Conservation (phyloP, 805 yeast species). For the Huiozyma sinensis region DNA sequence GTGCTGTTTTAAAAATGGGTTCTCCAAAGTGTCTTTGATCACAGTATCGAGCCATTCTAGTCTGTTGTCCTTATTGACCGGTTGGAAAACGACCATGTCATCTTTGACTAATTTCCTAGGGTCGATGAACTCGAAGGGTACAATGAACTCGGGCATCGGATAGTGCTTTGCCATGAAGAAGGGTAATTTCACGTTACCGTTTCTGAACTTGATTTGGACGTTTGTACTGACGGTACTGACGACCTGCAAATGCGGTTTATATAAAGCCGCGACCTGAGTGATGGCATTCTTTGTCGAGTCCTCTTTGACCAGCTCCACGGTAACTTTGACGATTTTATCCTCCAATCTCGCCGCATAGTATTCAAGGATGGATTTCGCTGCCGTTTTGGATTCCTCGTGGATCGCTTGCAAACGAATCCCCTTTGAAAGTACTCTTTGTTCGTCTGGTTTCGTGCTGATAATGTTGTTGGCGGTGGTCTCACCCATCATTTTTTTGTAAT, state of each 20-base stretch:
- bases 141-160: conserved; percentile 20
- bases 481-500: neutral
- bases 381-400: conserved; percentile 18
- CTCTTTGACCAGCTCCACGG: conserved; percentile 24
- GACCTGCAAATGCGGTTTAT: conserved; percentile 23
- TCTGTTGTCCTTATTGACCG: conserved; percentile 3
- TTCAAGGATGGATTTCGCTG: conserved; percentile 15
- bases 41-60: conserved; percentile 9
- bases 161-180: conserved; percentile 24
- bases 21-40: conserved; percentile 13
- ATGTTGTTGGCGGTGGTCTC: neutral
- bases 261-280: conserved; percentile 16
- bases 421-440: conserved; percentile 1
- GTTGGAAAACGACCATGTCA: conserved; percentile 1
- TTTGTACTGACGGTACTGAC: conserved; percentile 28
- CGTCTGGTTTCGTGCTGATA: neutral
- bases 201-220: conserved; percentile 27
- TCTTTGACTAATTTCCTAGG: conserved; percentile 17
- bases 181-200: conserved; percentile 27
- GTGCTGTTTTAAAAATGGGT: conserved; percentile 13
- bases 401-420: conserved; percentile 17
- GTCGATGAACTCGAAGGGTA: conserved; percentile 27
- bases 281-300: conserved; percentile 17
- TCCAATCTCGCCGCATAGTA: conserved; percentile 19
- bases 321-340: conserved; percentile 20